A percentile compares a stretch with the other conserved stretches of the same genome.
Evolutionary conservation across 352 stramenopile genomes (phyloP).

Genomic region (Pythium periplocum): DNA sequence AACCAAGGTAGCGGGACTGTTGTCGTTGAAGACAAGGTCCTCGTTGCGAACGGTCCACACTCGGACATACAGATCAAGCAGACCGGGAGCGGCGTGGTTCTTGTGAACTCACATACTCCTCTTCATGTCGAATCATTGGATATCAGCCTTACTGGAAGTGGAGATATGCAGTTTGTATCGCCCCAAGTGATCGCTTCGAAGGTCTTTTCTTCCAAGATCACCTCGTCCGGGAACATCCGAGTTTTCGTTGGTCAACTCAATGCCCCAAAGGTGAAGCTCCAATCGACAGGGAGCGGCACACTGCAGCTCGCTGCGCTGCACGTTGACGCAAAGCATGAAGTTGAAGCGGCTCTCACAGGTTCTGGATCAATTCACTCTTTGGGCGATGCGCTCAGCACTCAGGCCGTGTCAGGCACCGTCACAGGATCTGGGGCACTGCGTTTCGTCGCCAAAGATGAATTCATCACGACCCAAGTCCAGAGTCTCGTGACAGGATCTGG

Average conservation of each 20-base stretch:
- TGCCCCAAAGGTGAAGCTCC: constrained; percentile 5
- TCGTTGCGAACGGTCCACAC: constrained; percentile 12
- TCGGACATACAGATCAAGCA: constrained; percentile 14
- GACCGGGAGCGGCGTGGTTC: constrained; percentile 18
- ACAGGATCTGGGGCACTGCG: constrained; percentile 20
- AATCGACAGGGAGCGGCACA: constrained; percentile 16
- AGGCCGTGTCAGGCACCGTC: constrained; percentile 8
- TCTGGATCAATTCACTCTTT: constrained; percentile 12
- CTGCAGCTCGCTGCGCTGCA: constrained; percentile 14
- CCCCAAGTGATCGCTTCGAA: constrained; percentile 10
- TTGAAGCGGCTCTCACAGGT: constrained; percentile 2
- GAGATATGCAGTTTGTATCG: constrained; percentile 23
- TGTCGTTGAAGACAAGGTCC: constrained; percentile 24
- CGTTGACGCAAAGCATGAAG: not conserved
- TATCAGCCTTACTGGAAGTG: constrained; percentile 21
- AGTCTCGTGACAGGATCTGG: not conserved
- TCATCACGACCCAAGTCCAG: constrained; percentile 8
- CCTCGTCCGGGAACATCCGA: constrained; percentile 13
- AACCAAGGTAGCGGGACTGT: constrained; percentile 9
- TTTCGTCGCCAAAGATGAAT: constrained; percentile 13
- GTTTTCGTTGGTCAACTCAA: constrained; percentile 13
- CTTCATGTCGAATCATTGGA: constrained; percentile 15
- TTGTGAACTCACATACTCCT: constrained; percentile 11
- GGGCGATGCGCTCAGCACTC: constrained; percentile 9
- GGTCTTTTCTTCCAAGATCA: constrained; percentile 2